phyloP scores from a whole-genome alignment of 495 filamentous ascomycete genomes.

The Amphirosellinia nigrospora region DNA sequence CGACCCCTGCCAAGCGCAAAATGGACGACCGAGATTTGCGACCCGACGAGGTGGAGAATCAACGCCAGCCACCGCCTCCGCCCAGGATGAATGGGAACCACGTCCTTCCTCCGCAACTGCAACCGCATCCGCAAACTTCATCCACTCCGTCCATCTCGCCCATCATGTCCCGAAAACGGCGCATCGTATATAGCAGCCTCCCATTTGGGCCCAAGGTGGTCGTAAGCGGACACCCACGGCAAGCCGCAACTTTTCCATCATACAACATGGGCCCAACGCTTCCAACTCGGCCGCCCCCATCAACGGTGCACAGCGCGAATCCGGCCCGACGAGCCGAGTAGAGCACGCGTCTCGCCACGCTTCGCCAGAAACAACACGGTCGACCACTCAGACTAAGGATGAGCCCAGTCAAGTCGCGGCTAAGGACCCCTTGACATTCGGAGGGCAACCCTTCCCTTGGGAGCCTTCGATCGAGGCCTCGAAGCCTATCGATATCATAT shows the following conservation, averaged over 20 bases:
- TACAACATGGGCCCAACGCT: conserved; percentile 37
- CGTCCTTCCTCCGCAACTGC: conserved; percentile 30
- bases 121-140: conserved; percentile 30
- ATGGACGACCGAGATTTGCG: conserved; percentile 56
- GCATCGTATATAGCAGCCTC: conserved; percentile 45
- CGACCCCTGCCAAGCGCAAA: conserved; percentile 59
- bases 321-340: conserved; percentile 33
- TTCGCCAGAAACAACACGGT: conserved; percentile 52
- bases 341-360: conserved; percentile 53
- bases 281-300: conserved; percentile 33
- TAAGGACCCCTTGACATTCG: conserved; percentile 32
- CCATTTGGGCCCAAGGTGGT: conserved; percentile 52
- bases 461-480: conserved; percentile 72
- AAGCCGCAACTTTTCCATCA: conserved; percentile 47
- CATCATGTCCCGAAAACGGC: conserved; percentile 43
- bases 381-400: conserved; percentile 36
- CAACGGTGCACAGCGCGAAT: conserved; percentile 46
- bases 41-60: conserved; percentile 52
- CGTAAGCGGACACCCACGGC: conserved; percentile 32
- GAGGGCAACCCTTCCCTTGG: conserved; percentile 60
- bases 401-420: conserved; percentile 24
- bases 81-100: conserved; percentile 52
- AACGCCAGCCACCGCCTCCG: conserved; percentile 48
- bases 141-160: conserved; percentile 40
- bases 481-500: conserved; percentile 71